Evolutionary conservation across 2,329 filamentous ascomycete species (phyloP).

Genomic region (Apiospora sp.): DNA sequence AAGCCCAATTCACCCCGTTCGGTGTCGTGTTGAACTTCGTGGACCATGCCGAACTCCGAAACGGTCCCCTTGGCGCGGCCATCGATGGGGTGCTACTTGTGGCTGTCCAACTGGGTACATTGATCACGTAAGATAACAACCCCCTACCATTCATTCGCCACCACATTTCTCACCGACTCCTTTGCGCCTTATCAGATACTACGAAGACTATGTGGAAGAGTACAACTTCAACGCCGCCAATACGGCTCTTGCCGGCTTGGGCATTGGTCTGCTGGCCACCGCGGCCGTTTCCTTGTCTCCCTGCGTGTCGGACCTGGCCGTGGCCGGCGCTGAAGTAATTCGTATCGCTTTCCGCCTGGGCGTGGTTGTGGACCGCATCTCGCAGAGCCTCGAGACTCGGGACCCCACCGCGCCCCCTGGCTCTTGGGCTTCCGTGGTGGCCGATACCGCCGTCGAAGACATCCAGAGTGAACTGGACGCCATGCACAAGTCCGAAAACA

Average conservation of each 20-base stretch:
- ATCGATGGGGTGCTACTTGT: slow-evolving; percentile 54
- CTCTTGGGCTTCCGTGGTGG: slow-evolving; percentile 52
- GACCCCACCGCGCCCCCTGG: slow-evolving; percentile 20
- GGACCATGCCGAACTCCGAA: slow-evolving; percentile 51
- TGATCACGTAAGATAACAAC: slow-evolving; percentile 50
- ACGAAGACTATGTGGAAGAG: slow-evolving; percentile 37
- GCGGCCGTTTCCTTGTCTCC: slow-evolving; percentile 51
- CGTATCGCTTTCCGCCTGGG: slow-evolving; percentile 56
- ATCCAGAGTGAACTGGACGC: slow-evolving; percentile 49
- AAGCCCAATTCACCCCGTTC: slow-evolving; percentile 46
- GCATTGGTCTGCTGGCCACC: slow-evolving; percentile 53
- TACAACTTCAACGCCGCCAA: slow-evolving; percentile 36
- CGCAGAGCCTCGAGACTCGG: slow-evolving; percentile 49
- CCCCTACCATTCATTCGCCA: background rate
- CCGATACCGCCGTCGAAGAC: slow-evolving; percentile 40
- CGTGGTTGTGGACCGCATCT: slow-evolving; percentile 51
- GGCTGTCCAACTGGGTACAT: slow-evolving; percentile 48
- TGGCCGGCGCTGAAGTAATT: slow-evolving; percentile 50
- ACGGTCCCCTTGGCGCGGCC: slow-evolving; percentile 52
- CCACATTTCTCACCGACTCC: background rate
- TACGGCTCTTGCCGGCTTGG: slow-evolving; percentile 48
- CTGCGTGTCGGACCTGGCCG: slow-evolving; percentile 48
- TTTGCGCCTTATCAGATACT: slow-evolving; percentile 36
- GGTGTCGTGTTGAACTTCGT: slow-evolving; percentile 45
- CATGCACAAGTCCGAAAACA: slow-evolving; percentile 33